A percentile compares a stretch with the other conserved stretches of the same genome.
phyloP scores from a whole-genome alignment of 768 basidiomycete genomes.

The Psilocybe subaeruginosa region DNA sequence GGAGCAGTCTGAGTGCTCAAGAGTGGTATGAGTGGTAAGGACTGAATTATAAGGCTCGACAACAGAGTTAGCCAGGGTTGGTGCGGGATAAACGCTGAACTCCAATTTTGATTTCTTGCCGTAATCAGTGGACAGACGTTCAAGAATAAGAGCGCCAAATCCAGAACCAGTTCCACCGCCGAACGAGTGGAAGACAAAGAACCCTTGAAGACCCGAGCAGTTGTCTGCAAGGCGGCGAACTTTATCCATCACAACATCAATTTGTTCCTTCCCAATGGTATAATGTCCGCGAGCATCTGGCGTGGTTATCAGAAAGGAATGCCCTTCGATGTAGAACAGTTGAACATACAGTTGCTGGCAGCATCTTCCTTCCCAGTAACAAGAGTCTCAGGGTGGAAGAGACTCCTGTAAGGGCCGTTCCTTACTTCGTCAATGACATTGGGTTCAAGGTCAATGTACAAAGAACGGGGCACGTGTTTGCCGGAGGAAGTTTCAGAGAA shows the following conservation, averaged over 20 bases:
- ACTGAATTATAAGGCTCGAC: slow-evolving; percentile 99
- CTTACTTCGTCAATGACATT: slow-evolving; percentile 98
- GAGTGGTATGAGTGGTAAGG: slow-evolving; percentile 96
- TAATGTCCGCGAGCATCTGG: slow-evolving; percentile 98
- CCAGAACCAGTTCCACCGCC: slow-evolving; percentile 99
- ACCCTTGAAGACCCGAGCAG: slow-evolving; percentile 97
- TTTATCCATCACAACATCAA: slow-evolving; percentile 97
- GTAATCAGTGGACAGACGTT: slow-evolving; percentile 96
- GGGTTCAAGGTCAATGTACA: slow-evolving; percentile 97
- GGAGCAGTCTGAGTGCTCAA: slow-evolving; percentile 99
- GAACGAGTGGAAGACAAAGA: slow-evolving; percentile 99
- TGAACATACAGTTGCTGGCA: slow-evolving; percentile 89
- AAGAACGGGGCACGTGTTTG: slow-evolving; percentile 96
- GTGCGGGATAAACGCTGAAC: slow-evolving; percentile 97
- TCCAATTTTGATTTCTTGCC: slow-evolving; percentile 99
- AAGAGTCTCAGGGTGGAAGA: slow-evolving; percentile 99
- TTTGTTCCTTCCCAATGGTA: slow-evolving; percentile 97
- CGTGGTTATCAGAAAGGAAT: slow-evolving; percentile 7
- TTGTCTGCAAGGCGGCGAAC: slow-evolving; percentile 96
- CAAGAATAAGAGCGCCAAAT: slow-evolving; percentile 96
- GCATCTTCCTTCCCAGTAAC: slow-evolving; percentile 99
- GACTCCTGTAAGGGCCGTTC: slow-evolving; percentile 91
- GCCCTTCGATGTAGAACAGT: slow-evolving; percentile 1
- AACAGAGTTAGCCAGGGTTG: slow-evolving; percentile 91
- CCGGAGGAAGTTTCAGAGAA: slow-evolving; percentile 97